Conservation (phyloP, 2,329 filamentous ascomycete genomes). For the Calcarisporium arbuscula region DNA sequence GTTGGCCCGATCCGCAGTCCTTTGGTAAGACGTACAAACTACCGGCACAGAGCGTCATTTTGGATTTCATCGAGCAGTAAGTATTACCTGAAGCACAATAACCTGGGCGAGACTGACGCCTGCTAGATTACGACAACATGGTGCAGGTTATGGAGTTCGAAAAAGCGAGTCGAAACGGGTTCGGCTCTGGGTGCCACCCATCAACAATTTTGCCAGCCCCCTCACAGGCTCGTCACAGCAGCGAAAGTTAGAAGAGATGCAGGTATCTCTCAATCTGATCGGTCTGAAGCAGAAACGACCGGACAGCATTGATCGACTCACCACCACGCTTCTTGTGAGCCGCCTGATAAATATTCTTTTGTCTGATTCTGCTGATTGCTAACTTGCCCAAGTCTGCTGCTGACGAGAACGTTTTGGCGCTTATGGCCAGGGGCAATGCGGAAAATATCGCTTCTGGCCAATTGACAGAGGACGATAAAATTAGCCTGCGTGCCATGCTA, state of each 20-base stretch:
- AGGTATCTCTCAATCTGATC: constrained; percentile 58
- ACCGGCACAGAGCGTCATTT: constrained; percentile 56
- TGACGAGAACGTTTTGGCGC: constrained; percentile 35
- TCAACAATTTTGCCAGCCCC: constrained; percentile 13
- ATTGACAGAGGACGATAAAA: constrained; percentile 36
- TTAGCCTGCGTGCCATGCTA: constrained; percentile 42
- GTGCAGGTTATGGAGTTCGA: constrained; percentile 29
- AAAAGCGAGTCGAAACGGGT: constrained; percentile 23
- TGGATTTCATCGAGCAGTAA: constrained; percentile 65
- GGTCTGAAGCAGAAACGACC: constrained; percentile 46
- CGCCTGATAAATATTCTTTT: background rate
- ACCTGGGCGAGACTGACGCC: constrained; percentile 10
- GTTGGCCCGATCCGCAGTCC: constrained; percentile 51
- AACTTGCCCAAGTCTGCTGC: constrained; percentile 34
- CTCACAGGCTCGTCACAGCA: constrained; percentile 29
- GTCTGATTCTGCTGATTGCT: constrained; percentile 7
- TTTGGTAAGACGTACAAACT: constrained; percentile 62
- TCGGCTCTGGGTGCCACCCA: constrained; percentile 20
- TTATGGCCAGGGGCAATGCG: constrained; percentile 43
- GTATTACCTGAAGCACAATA: constrained; percentile 17
- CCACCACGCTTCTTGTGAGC: constrained; percentile 59
- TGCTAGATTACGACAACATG: constrained; percentile 29
- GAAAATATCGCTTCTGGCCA: constrained; percentile 32
- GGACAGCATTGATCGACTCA: constrained; percentile 45
- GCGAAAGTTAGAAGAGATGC: constrained; percentile 54